phyloP scores from a whole-genome alignment of 805 yeast genomes.

The Grigorovia humatica region DNA sequence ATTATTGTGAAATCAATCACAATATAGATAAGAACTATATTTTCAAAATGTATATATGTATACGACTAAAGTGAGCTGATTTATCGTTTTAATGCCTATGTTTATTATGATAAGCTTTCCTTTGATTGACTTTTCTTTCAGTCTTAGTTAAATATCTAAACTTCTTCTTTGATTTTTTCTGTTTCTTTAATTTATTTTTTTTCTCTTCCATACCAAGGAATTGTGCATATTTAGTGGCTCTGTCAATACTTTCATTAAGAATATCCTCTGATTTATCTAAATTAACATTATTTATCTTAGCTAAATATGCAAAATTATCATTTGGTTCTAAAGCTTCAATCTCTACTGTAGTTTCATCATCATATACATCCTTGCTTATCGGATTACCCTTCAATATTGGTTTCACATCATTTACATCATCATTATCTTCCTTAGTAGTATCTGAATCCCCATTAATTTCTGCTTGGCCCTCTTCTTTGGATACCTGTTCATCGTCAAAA shows the following conservation, averaged over 20 bases:
- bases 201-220: conserved; percentile 43
- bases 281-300: conserved; percentile 64
- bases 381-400: conserved; percentile 26
- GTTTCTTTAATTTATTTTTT: conserved; percentile 22
- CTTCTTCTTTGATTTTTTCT: conserved; percentile 42
- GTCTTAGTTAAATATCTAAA: conserved; percentile 77
- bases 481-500: conserved; percentile 22
- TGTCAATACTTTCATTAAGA: conserved; percentile 58
- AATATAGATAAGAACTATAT: neutral
- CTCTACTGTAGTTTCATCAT: conserved; percentile 35
- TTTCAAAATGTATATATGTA: neutral
- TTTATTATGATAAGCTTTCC: conserved; percentile 34
- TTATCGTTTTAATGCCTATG: conserved; percentile 15
- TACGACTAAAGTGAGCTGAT: too few species aligned
- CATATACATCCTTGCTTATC: conserved; percentile 16
- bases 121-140: conserved; percentile 57
- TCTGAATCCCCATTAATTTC: conserved; percentile 14
- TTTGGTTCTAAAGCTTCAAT: conserved; percentile 40
- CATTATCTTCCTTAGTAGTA: conserved; percentile 7
- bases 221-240: conserved; percentile 78
- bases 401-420: conserved; percentile 11
- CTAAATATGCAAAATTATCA: conserved; percentile 45
- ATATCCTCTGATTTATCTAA: conserved; percentile 57
- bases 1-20: neutral
- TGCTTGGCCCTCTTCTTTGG: neutral